A percentile compares a stretch with the other conserved stretches of the same genome.
These are phyloP conservation scores for Trametes versicolor DNA, from an alignment of 1,284 basidiomycete genomes.

Conservation along the genomic window DNA sequence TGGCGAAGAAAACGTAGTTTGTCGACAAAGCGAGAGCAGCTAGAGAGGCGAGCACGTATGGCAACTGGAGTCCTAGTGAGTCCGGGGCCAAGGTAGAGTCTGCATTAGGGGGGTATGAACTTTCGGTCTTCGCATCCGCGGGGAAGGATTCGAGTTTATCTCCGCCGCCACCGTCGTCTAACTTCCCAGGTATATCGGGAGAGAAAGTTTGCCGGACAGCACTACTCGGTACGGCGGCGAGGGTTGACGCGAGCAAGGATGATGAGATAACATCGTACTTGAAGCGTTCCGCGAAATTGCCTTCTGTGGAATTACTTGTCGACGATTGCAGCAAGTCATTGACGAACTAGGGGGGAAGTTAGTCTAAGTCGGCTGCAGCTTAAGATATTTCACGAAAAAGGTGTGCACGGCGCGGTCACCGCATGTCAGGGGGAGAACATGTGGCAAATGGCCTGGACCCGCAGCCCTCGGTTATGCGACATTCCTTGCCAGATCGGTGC, in stretches of 20 bases:
- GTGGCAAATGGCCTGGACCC: neutral
- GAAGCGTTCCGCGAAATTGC: slow-evolving; percentile 76
- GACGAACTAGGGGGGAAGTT: slow-evolving; percentile 47
- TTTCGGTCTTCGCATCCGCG: neutral
- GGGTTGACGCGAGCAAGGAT: slow-evolving; percentile 67
- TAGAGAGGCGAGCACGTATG: slow-evolving; percentile 38
- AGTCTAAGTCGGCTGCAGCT: slow-evolving; percentile 34
- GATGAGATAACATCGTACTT: slow-evolving; percentile 89
- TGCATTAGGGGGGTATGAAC: slow-evolving; percentile 2
- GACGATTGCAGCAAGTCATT: slow-evolving; percentile 37
- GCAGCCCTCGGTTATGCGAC: neutral
- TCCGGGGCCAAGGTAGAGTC: slow-evolving; percentile 5
- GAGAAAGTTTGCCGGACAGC: slow-evolving; percentile 38
- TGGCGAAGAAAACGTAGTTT: slow-evolving; percentile 57
- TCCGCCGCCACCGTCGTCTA: slow-evolving; percentile 26
- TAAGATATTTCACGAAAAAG: neutral
- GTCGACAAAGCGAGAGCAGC: slow-evolving; percentile 57
- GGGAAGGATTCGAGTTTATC: slow-evolving; percentile 3
- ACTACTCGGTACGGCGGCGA: slow-evolving; percentile 43
- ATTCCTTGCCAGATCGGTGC: neutral
- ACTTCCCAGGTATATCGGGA: slow-evolving; percentile 40
- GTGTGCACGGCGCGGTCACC: neutral
- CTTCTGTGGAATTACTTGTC: slow-evolving; percentile 38
- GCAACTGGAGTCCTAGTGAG: slow-evolving; percentile 24
- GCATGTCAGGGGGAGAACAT: slow-evolving; percentile 10